Percentiles rank a stretch among this genome's conserved stretches.
Conservation (phyloP, 805 yeast species). For the Yarrowia keelungensis region DNA sequence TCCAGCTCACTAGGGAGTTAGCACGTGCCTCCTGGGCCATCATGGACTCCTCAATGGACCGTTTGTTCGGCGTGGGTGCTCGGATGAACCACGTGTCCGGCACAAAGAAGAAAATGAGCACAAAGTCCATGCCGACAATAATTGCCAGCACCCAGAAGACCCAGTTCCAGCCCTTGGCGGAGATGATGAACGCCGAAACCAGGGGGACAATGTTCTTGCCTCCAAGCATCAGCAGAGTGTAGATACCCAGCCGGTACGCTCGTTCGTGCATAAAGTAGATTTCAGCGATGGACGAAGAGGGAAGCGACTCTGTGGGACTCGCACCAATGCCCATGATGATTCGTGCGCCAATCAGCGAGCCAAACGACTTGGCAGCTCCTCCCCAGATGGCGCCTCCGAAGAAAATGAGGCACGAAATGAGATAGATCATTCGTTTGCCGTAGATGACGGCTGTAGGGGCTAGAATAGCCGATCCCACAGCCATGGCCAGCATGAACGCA, state of each 20-base stretch:
- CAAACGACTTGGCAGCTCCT: slow-evolving; percentile 58
- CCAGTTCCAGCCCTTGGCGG: slow-evolving; percentile 62
- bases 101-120: slow-evolving; percentile 59
- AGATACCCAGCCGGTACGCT: slow-evolving; percentile 65
- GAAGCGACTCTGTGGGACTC: slow-evolving; percentile 66
- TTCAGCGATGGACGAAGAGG: slow-evolving; percentile 67
- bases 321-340: slow-evolving; percentile 66
- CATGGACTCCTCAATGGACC: slow-evolving; percentile 57
- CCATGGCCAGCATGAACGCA: slow-evolving; percentile 63
- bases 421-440: slow-evolving; percentile 65
- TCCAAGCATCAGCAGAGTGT: slow-evolving; percentile 64
- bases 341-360: slow-evolving; percentile 63
- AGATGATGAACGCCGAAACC: slow-evolving; percentile 61
- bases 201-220: slow-evolving; percentile 68
- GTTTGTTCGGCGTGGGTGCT: slow-evolving; percentile 57
- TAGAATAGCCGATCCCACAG: slow-evolving; percentile 64
- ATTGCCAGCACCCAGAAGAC: slow-evolving; percentile 65
- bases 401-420: slow-evolving; percentile 57
- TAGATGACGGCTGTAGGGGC: slow-evolving; percentile 64
- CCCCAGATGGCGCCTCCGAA: slow-evolving; percentile 63
- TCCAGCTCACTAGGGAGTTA: slow-evolving; percentile 40
- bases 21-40: slow-evolving; percentile 55
- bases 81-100: slow-evolving; percentile 73
- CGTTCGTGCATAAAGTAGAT: slow-evolving; percentile 67
- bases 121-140: slow-evolving; percentile 57